Base-by-base conservation (phyloP, 805 yeast species). In the Yarrowia bubula region DNA sequence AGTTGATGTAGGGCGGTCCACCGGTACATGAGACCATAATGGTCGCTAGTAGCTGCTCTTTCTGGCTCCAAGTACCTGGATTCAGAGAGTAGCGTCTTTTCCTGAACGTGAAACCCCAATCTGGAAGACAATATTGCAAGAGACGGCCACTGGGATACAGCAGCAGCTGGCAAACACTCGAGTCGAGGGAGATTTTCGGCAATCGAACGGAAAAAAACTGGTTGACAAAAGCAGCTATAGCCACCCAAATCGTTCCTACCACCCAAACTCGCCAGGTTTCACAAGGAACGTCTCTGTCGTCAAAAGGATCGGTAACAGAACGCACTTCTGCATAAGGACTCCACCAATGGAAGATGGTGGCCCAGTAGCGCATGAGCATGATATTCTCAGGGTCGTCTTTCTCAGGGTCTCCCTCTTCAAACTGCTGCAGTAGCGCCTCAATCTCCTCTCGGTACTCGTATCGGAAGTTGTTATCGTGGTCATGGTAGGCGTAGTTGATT, bases 1-100 rank as follows among this genome's bases (percentile, higher is more conserved):
- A 63, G 37, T 67, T 60, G 3, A 73, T 64, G 47, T 71, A 72
- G 0, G 75, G 72, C 9, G 68, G 60, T 1, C 73, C 70, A 8
- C 66, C 67, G 0, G 73, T 43, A 6, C 72, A 73, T 13, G 69
- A 66, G 67, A 71, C 71, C 28, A 72, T 68, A n/a, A 75, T 63
- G 0, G 90, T 83, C 1, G 86, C 78, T 66, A 86, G 78, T 85
- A 85, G 84, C 72, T 86, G 90, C 71, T 86, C 90, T 70, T 86
- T 86, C 67, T 73, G 77, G 35, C 79, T 75, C 87, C 88, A 86
- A 8, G 87, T 86, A 10, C 89, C 88, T 3, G 86, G 87, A 72
- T 84, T 84, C 63, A 85, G 72, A 8, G 79, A 77, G 68, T 74
- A 73, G 71, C 79, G 75, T 33, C 70, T 74, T 57, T 84, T 80